These are phyloP conservation scores for Petunia secreta DNA, from an alignment of 257 asterid genomes.

Conservation along the genomic window DNA sequence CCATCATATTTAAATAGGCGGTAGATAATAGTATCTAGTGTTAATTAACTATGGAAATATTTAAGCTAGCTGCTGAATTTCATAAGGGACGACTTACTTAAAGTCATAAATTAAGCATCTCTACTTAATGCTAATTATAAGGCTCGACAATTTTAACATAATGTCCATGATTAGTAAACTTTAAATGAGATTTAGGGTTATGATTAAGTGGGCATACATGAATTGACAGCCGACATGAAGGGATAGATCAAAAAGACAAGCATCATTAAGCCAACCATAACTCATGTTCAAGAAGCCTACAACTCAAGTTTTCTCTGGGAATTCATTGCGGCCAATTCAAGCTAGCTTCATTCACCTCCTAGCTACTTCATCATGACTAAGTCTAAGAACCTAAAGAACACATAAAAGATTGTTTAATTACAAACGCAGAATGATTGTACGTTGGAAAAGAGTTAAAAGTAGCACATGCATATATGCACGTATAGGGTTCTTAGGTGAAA, in stretches of 20 bases:
- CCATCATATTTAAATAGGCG: not conserved
- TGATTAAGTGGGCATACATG: constrained; percentile 14
- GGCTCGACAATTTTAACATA: not conserved
- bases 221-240: constrained; percentile 19
- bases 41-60: not conserved
- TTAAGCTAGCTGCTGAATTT: not conserved
- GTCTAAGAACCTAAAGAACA: not conserved
- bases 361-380: not conserved
- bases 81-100: not conserved
- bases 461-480: constrained; percentile 21
- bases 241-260: constrained; percentile 21
- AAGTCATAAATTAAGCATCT: not conserved
- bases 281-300: not conserved
- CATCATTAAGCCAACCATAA: constrained; percentile 12
- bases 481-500: not conserved
- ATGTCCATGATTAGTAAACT: not conserved
- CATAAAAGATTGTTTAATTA: constrained; percentile 13
- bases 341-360: not conserved
- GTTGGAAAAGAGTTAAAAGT: constrained; percentile 11
- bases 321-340: constrained; percentile 9
- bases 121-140: not conserved
- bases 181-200: not conserved
- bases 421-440: constrained; percentile 18
- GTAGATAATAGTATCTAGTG: too few relatives aligned
- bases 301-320: not conserved